These are phyloP conservation scores for Coriaria nepalensis DNA, from an alignment of 306 rosid species.

Conservation along the genomic window DNA sequence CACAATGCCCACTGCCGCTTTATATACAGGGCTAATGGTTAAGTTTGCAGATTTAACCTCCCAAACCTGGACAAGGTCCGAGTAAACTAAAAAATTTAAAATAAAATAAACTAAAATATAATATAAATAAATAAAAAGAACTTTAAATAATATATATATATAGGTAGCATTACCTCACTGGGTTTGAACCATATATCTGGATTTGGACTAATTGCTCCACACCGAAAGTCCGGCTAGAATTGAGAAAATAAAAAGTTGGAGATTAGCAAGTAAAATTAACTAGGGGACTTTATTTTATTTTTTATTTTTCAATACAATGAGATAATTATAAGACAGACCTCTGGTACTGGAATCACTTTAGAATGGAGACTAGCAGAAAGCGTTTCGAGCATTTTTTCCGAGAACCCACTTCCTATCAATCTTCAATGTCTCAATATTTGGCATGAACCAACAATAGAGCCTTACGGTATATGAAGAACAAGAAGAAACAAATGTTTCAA, in stretches of 20 bases:
- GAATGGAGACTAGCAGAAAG: conserved; percentile 64
- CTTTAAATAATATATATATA: too few species aligned
- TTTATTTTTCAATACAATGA: too few species aligned
- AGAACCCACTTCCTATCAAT: conserved; percentile 68
- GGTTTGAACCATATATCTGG: conserved; percentile 98
- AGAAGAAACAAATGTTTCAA: too few species aligned
- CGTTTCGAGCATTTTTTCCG: conserved; percentile 57
- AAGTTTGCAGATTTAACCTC: conserved; percentile 92
- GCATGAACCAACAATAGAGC: conserved; percentile 1
- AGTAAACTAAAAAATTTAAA: too few species aligned
- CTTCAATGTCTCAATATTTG: conserved; percentile 13
- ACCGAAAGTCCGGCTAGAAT: conserved; percentile 62
- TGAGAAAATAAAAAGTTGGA: conserved; percentile 5
- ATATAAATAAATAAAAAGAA: too few species aligned
- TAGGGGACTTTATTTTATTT: conserved; percentile 5
- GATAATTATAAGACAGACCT: conserved; percentile 34
- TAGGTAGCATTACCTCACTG: conserved; percentile 46
- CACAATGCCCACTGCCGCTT: conserved; percentile 74
- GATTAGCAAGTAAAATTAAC: conserved; percentile 9
- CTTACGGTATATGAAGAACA: too few species aligned
- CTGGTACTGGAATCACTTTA: conserved; percentile 66
- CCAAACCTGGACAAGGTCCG: conserved; percentile 47
- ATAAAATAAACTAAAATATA: too few species aligned
- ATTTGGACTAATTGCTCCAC: conserved; percentile 56
- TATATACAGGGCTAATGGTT: conserved; percentile 87